phyloP scores from a whole-genome alignment of 331 rosid species.

The Cydonia oblonga region DNA sequence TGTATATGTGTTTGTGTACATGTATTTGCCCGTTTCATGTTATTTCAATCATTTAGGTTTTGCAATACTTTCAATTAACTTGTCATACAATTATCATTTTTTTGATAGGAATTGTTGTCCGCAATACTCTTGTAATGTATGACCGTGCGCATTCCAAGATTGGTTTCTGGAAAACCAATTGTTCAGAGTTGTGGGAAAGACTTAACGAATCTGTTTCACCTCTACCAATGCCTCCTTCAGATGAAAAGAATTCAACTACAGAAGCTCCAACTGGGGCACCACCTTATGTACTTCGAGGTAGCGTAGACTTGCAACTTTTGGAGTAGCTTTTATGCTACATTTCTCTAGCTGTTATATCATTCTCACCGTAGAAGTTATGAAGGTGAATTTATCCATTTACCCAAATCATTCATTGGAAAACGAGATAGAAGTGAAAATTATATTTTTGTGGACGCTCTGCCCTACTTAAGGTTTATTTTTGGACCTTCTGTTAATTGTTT shows the following conservation, averaged over 20 bases:
- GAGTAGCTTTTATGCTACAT: neutral
- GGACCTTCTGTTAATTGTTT: neutral
- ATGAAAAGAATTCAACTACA: constrained; percentile 29
- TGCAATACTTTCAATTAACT: neutral
- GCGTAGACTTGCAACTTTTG: constrained; percentile 6
- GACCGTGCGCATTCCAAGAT: constrained; percentile 67
- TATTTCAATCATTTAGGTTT: constrained; percentile 9
- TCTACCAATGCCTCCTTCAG: constrained; percentile 36
- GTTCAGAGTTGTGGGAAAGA: constrained; percentile 88
- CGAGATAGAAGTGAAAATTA: neutral
- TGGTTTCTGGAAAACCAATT: constrained; percentile 98
- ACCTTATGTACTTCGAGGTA: constrained; percentile 45
- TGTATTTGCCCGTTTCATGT: neutral
- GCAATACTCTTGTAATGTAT: constrained; percentile 82
- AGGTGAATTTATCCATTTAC: too few species aligned
- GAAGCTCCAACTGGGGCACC: constrained; percentile 43
- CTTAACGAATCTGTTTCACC: constrained; percentile 44
- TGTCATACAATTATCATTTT: constrained; percentile 3
- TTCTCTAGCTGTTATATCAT: too few species aligned
- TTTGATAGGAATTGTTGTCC: constrained; percentile 67
- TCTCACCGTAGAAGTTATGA: too few species aligned
- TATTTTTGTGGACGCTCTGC: neutral
- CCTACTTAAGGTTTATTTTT: neutral
- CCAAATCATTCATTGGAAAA: neutral
- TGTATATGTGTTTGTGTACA: neutral